Evolutionary conservation across 768 basidiomycete genomes (phyloP).

Genomic region (Termitomyces sp.): DNA sequence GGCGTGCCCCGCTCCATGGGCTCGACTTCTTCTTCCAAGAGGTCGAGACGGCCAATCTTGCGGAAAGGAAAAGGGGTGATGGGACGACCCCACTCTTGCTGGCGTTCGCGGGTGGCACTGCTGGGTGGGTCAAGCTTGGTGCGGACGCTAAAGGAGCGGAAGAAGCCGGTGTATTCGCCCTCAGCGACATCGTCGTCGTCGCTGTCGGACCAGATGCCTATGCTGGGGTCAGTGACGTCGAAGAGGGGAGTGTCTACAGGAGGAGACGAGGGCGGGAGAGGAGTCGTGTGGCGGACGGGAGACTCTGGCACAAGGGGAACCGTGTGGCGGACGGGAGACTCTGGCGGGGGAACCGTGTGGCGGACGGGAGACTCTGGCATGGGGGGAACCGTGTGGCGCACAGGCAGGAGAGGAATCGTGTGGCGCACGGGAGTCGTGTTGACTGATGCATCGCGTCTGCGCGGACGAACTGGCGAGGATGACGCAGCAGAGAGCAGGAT

Average conservation of each 20-base stretch:
- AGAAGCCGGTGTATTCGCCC: slow-evolving; percentile 68
- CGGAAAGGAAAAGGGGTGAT: slow-evolving; percentile 57
- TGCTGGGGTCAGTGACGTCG: slow-evolving; percentile 21
- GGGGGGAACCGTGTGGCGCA: neutral
- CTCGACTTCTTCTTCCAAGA: slow-evolving; percentile 18
- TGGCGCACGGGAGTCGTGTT: slow-evolving; percentile 11
- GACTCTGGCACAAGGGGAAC: too few relatives aligned
- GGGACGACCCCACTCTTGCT: slow-evolving; percentile 63
- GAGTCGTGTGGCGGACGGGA: too few relatives aligned
- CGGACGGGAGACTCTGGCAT: slow-evolving; percentile 3
- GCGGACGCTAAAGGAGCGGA: slow-evolving; percentile 47
- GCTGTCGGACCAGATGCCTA: slow-evolving; percentile 29
- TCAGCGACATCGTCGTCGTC: slow-evolving; percentile 34
- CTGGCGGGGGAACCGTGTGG: too few relatives aligned
- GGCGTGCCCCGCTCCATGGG: slow-evolving; percentile 16
- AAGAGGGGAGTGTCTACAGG: slow-evolving; percentile 20
- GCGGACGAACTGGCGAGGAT: slow-evolving; percentile 17
- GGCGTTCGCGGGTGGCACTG: slow-evolving; percentile 42
- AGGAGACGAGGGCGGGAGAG: slow-evolving; percentile 8
- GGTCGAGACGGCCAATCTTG: slow-evolving; percentile 15
- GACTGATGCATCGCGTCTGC: slow-evolving; percentile 11
- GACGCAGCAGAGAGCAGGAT: slow-evolving; percentile 49
- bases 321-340: neutral
- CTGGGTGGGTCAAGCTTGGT: slow-evolving; percentile 66
- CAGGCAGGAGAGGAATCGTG: too few relatives aligned